A percentile compares a stretch with the other conserved stretches of the same genome.
Evolutionary conservation across 1,139 yeast species (phyloP).

Genomic region (Yamadazyma sp.): DNA sequence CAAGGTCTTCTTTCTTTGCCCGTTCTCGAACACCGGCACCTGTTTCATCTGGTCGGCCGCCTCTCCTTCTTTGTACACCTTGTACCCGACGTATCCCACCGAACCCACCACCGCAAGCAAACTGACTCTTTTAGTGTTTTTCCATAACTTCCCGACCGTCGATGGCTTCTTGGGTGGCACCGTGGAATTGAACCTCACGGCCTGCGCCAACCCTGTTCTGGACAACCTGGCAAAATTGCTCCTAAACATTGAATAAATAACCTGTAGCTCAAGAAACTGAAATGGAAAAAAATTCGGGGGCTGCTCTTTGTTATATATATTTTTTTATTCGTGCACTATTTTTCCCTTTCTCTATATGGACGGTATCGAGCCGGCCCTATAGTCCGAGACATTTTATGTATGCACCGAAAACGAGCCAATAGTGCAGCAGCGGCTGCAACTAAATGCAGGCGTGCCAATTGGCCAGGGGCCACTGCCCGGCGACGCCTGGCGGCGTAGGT

Average conservation of each 20-base stretch:
- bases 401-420: background rate
- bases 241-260: constrained; percentile 8
- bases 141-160: constrained; percentile 24
- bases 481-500: no score
- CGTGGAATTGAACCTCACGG: constrained; percentile 16
- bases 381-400: constrained; percentile 10
- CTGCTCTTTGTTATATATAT: background rate
- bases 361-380: constrained; percentile 10
- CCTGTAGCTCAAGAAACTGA: background rate
- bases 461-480: no score
- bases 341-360: constrained; percentile 6
- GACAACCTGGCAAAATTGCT: constrained; percentile 3
- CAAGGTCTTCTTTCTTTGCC: constrained; percentile 81
- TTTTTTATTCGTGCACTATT: background rate
- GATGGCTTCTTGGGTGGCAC: constrained; percentile 7
- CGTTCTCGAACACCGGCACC: constrained; percentile 58
- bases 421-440: background rate
- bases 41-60: constrained; percentile 59
- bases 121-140: constrained; percentile 28
- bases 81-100: constrained; percentile 53
- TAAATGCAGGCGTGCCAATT: no score
- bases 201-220: background rate
- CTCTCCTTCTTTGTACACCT: constrained; percentile 59
- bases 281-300: background rate
- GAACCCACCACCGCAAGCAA: constrained; percentile 31